Percentiles rank a stretch among this genome's conserved stretches.
Evolutionary conservation across 1,139 yeast genomes (phyloP).

Genomic region (Meyerozyma carpophila): DNA sequence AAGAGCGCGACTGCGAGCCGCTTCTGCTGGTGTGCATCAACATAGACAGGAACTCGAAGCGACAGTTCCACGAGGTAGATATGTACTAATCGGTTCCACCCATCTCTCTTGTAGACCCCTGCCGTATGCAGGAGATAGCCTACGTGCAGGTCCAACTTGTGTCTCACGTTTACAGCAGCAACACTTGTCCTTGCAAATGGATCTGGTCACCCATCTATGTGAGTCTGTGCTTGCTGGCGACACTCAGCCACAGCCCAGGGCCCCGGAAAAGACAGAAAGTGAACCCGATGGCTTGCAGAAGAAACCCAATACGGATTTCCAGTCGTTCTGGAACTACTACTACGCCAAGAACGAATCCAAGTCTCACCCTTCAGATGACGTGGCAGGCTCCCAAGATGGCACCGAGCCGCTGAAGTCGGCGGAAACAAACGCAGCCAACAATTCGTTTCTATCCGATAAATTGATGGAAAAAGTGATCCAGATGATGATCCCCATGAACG

Average conservation of each 20-base stretch:
- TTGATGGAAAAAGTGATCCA: slow-evolving; percentile 62
- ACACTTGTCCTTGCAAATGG: slow-evolving; percentile 10
- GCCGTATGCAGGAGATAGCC: too few relatives aligned
- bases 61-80: background rate
- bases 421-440: slow-evolving; percentile 2
- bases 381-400: background rate
- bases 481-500: slow-evolving; percentile 66
- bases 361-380: background rate
- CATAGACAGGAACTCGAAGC: background rate
- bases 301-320: slow-evolving; percentile 7
- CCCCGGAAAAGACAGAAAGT: background rate
- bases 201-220: slow-evolving; percentile 17
- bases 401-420: background rate
- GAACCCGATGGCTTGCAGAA: background rate
- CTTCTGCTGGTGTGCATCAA: slow-evolving; percentile 1
- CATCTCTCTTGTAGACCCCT: background rate
- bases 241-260: slow-evolving; percentile 4
- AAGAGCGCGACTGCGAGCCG: slow-evolving; percentile 2
- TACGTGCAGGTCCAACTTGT: background rate
- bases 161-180: background rate
- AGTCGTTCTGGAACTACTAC: slow-evolving; percentile 8
- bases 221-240: slow-evolving; percentile 18
- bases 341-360: background rate
- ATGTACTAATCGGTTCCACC: background rate
- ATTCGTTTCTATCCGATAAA: slow-evolving; percentile 53